phyloP scores from a whole-genome alignment of 129 eudicot genomes.

The Lonicera japonica region DNA sequence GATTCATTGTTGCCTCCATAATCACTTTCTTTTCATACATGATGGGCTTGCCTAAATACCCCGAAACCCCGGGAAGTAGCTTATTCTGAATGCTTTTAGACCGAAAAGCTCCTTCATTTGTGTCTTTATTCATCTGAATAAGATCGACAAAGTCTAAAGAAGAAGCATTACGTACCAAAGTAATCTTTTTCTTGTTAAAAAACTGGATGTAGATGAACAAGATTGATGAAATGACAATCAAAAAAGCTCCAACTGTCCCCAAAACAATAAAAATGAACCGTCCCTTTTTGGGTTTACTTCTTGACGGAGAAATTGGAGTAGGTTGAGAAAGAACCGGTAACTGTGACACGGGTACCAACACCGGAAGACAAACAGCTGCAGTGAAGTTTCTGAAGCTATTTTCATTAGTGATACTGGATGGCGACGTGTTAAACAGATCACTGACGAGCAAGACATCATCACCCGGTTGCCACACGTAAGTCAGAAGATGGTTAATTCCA shows the following conservation, averaged over 20 bases:
- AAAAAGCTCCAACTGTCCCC: slow-evolving; percentile 26
- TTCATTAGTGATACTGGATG: slow-evolving; percentile 30
- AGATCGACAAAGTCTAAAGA: slow-evolving; percentile 43
- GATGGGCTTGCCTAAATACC: slow-evolving; percentile 53
- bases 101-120: slow-evolving; percentile 26
- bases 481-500: slow-evolving; percentile 36
- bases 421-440: slow-evolving; percentile 41
- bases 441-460: slow-evolving; percentile 49
- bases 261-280: slow-evolving; percentile 16
- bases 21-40: slow-evolving; percentile 49
- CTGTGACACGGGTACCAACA: slow-evolving; percentile 49
- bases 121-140: slow-evolving; percentile 25
- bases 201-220: slow-evolving; percentile 21
- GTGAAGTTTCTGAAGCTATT: slow-evolving; percentile 55
- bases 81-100: slow-evolving; percentile 47
- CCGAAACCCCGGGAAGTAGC: slow-evolving; percentile 67
- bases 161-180: slow-evolving; percentile 35
- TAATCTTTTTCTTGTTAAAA: slow-evolving; percentile 22
- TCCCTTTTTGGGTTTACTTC: slow-evolving; percentile 17
- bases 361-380: slow-evolving; percentile 59
- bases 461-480: slow-evolving; percentile 78
- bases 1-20: slow-evolving; percentile 62
- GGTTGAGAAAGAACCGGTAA: slow-evolving; percentile 37
- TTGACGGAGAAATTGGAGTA: slow-evolving; percentile 12
- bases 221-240: slow-evolving; percentile 26